Evolutionary conservation across 1,139 yeast species (phyloP), one percentile per base, ranked within the genome.

Genomic region (Saccharomyces hybrid): DNA sequence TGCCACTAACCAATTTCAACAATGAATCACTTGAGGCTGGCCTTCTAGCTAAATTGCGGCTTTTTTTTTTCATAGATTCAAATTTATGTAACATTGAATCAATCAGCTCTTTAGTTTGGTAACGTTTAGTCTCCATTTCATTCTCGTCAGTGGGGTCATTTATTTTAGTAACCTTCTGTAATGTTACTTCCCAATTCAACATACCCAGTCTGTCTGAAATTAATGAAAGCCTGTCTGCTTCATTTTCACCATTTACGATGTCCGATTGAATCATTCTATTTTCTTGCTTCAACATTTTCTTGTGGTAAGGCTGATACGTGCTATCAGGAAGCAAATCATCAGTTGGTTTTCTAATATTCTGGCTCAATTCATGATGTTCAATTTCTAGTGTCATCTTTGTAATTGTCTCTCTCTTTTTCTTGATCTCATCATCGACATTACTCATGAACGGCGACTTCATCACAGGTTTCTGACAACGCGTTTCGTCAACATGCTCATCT

Each of bases 231-330:
- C 72, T 49, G 68, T 76, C 59, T 70, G 73, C 68, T 78, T 83
- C 47, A 69, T 64, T 51, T 68, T 74, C 64, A 79, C 74, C 57
- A 73, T 77, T 62, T 76, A 85, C 76, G 5, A 81, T 68, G 62
- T 87, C 95, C 25, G 77, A 73, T 57, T 78, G 79, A 41, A 80
- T 76, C 80, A 84, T 81, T 46, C 80, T 75, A 53, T 77, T 77
- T 64, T 87, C 95, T 56, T 83, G 85, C 53, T 82, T 80, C 57
- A 78, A 80, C 87, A 85, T 83, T 48, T 78, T 73, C 48, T 77
- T 75, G 65, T 85, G 91, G 61, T 82, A 84, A 0, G 72, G 61
- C 1, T 65, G 65, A 62, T 76, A 86, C 1, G 71, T 48, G 0
- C 69, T 71, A 56, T 83, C 86, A 0, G 68, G 60, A 16, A 85